phyloP scores from a whole-genome alignment of 2,329 filamentous ascomycete genomes.

The Venturia effusa region DNA sequence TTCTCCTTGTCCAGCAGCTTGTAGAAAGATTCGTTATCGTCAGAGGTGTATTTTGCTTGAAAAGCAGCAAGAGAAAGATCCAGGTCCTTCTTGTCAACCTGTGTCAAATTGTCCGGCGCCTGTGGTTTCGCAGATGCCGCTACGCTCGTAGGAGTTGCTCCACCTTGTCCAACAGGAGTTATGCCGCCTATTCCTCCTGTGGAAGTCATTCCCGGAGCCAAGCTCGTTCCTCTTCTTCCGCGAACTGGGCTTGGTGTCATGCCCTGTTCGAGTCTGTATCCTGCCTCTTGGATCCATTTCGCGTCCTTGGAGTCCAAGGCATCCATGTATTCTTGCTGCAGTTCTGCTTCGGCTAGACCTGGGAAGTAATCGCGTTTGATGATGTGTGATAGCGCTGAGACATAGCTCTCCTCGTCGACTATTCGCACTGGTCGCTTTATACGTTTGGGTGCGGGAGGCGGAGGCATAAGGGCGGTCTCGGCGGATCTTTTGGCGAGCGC shows the following conservation, averaged over 20 bases:
- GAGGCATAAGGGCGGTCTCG: conserved; percentile 71
- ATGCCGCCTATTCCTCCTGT: conserved; percentile 23
- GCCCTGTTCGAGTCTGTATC: conserved; percentile 39
- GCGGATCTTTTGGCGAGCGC: conserved; percentile 56
- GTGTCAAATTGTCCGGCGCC: conserved; percentile 29
- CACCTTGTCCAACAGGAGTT: conserved; percentile 57
- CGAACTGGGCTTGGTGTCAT: conserved; percentile 57
- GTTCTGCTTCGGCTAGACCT: conserved; percentile 72
- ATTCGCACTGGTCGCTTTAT: conserved; percentile 85
- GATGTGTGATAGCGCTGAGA: conserved; percentile 80
- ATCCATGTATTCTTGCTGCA: conserved; percentile 84
- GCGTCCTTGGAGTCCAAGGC: conserved; percentile 78
- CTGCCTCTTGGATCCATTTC: conserved; percentile 76
- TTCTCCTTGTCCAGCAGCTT: conserved; percentile 86
- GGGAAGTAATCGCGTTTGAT: conserved; percentile 97
- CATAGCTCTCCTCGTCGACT: conserved; percentile 90
- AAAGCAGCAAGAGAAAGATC: conserved; percentile 76
- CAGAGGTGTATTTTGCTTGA: conserved; percentile 88
- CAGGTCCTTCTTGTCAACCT: conserved; percentile 39
- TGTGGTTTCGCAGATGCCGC: conserved; percentile 24
- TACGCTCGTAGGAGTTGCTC: conserved; percentile 62
- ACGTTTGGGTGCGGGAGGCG: conserved; percentile 72
- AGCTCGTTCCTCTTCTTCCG: conserved; percentile 27
- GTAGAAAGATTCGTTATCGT: conserved; percentile 97
- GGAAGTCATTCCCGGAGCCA: conserved; percentile 16